Conservation (phyloP, 352 stramenopile species). For the Globisporangium nodosum region DNA sequence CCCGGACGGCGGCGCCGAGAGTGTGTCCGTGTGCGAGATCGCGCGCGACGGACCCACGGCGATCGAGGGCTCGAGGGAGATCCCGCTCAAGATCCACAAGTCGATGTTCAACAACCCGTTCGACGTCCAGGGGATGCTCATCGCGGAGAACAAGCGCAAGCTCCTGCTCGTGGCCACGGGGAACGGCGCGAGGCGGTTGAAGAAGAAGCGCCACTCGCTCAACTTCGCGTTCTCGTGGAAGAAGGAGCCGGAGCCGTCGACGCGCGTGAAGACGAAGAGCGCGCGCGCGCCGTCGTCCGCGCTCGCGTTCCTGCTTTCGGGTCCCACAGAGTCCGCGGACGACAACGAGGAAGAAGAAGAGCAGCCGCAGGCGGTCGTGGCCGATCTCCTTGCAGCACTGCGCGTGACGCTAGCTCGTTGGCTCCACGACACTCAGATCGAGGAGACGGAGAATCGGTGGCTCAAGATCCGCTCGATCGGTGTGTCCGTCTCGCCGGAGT, state of each 20-base stretch:
- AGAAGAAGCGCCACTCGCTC: slow-evolving; percentile 84
- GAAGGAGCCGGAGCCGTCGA: slow-evolving; percentile 57
- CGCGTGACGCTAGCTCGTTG: slow-evolving; percentile 46
- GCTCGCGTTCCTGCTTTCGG: slow-evolving; percentile 77
- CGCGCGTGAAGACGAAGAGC: slow-evolving; percentile 70
- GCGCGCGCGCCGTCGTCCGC: slow-evolving; percentile 48
- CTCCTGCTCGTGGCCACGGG: slow-evolving; percentile 63
- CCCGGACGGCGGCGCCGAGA: slow-evolving; percentile 13
- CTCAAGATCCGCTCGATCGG: slow-evolving; percentile 70
- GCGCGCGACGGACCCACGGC: slow-evolving; percentile 21
- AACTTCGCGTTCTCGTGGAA: slow-evolving; percentile 82
- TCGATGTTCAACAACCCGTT: slow-evolving; percentile 79
- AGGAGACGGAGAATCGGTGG: slow-evolving; percentile 62
- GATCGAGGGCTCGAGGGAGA: slow-evolving; percentile 37
- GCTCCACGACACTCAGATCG: slow-evolving; percentile 49
- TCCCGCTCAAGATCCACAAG: slow-evolving; percentile 80
- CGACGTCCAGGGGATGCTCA: slow-evolving; percentile 68
- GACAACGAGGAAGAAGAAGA: slow-evolving; percentile 68
- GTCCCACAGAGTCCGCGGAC: slow-evolving; percentile 58
- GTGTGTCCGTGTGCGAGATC: slow-evolving; percentile 16
- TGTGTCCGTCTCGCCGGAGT: slow-evolving; percentile 61
- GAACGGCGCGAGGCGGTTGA: slow-evolving; percentile 64
- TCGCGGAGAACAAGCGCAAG: slow-evolving; percentile 79
- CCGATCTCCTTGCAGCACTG: slow-evolving; percentile 43
- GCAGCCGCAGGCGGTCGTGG: slow-evolving; percentile 59